These are phyloP conservation scores for Kodamaea sp. DNA, from an alignment of 1,139 yeast genomes.

Conservation along the genomic window DNA sequence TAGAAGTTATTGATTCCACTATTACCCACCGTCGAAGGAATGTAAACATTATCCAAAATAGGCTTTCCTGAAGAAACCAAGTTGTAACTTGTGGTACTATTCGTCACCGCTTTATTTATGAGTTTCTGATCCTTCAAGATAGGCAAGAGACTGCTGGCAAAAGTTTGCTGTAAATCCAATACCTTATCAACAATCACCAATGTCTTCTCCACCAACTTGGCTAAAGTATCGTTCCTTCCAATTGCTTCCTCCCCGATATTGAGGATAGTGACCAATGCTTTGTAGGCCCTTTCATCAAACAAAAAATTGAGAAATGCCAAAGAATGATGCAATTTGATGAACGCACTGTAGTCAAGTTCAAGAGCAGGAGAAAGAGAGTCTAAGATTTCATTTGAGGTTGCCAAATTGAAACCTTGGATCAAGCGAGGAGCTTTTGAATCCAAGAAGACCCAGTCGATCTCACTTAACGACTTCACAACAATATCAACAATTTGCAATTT, in stretches of 20 bases:
- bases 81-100: background rate
- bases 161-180: slow-evolving; percentile 54
- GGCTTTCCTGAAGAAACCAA: slow-evolving; percentile 21
- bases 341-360: slow-evolving; percentile 37
- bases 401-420: slow-evolving; percentile 14
- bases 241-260: slow-evolving; percentile 55
- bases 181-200: slow-evolving; percentile 51
- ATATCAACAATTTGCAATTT: slow-evolving; percentile 57
- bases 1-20: slow-evolving; percentile 65
- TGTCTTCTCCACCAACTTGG: slow-evolving; percentile 23
- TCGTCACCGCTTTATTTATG: background rate
- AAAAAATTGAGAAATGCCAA: slow-evolving; percentile 62
- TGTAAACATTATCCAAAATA: slow-evolving; percentile 50
- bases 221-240: slow-evolving; percentile 31
- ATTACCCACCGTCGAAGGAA: slow-evolving; percentile 56
- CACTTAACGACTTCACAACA: slow-evolving; percentile 52
- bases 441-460: slow-evolving; percentile 66
- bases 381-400: background rate
- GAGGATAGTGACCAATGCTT: slow-evolving; percentile 56
- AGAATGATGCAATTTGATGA: slow-evolving; percentile 65
- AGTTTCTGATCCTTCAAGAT: slow-evolving; percentile 24
- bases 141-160: slow-evolving; percentile 27
- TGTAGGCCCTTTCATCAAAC: slow-evolving; percentile 59
- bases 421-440: slow-evolving; percentile 38
- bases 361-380: slow-evolving; percentile 25